phyloP scores from a whole-genome alignment of 2,329 filamentous ascomycete genomes.

The Beauveria varroae region DNA sequence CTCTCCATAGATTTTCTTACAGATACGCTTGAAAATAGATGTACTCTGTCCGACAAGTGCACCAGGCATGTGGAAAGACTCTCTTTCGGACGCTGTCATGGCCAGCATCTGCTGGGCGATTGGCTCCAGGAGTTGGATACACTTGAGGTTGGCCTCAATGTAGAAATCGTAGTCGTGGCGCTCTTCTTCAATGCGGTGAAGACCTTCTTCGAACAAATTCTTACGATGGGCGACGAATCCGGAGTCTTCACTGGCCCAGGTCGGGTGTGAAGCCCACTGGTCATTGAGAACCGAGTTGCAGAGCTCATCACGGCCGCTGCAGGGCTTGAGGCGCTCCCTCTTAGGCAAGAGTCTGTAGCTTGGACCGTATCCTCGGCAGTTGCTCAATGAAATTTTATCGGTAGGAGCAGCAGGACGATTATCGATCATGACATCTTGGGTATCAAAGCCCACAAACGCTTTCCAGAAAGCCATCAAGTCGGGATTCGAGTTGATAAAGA shows the following conservation, averaged over 20 bases:
- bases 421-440: conserved; percentile 69
- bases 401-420: conserved; percentile 68
- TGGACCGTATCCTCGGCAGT: conserved; percentile 90
- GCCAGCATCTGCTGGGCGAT: conserved; percentile 85
- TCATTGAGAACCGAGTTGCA: conserved; percentile 93
- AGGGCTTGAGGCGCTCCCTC: conserved; percentile 81
- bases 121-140: conserved; percentile 91
- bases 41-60: conserved; percentile 89
- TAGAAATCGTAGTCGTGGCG: conserved; percentile 98
- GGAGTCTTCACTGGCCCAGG: conserved; percentile 96
- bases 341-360: conserved; percentile 92
- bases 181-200: conserved; percentile 96
- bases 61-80: conserved; percentile 68
- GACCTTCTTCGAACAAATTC: conserved; percentile 87
- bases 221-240: conserved; percentile 97
- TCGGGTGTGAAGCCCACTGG: conserved; percentile 97
- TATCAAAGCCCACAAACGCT: conserved; percentile 70
- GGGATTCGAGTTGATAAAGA: conserved; percentile 79
- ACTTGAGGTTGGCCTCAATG: conserved; percentile 90
- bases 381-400: conserved; percentile 84
- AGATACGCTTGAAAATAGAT: conserved; percentile 92
- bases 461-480: conserved; percentile 90
- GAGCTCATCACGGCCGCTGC: conserved; percentile 89
- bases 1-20: conserved; percentile 96
- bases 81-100: conserved; percentile 65